phyloP scores from a whole-genome alignment of 805 yeast species.

The Wickerhamomyces subpelliculosus region DNA sequence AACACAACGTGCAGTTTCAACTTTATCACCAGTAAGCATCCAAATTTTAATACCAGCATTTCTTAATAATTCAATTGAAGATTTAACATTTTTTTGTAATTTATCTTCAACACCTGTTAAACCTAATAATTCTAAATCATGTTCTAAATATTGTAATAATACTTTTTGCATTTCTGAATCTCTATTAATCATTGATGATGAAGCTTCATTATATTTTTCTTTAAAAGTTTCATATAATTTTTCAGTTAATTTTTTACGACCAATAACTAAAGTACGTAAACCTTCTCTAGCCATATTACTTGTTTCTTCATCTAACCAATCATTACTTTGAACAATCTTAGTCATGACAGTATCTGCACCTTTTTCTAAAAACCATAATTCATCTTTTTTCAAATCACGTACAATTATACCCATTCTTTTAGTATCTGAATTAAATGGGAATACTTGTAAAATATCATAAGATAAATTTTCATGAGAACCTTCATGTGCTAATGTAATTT shows the following conservation, averaged over 20 bases:
- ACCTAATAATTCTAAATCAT: constrained; percentile 79
- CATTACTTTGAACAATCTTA: constrained; percentile 73
- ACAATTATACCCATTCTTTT: constrained; percentile 94
- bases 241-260: constrained; percentile 61
- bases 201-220: constrained; percentile 61
- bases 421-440: constrained; percentile 94
- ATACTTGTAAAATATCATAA: constrained; percentile 70
- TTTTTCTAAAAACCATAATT: constrained; percentile 79
- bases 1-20: constrained; percentile 96
- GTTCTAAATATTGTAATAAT: constrained; percentile 65
- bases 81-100: constrained; percentile 83
- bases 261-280: constrained; percentile 87
- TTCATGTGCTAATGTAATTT: constrained; percentile 61
- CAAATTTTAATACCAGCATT: constrained; percentile 97
- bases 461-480: constrained; percentile 42
- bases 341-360: constrained; percentile 97
- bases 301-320: constrained; percentile 97
- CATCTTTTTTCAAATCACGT: constrained; percentile 53
- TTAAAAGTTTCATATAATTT: constrained; percentile 57
- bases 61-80: constrained; percentile 84
- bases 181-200: constrained; percentile 71
- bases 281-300: constrained; percentile 99
- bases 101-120: constrained; percentile 97
- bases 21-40: constrained; percentile 99
- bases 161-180: constrained; percentile 68